Percentiles rank a stretch among this genome's conserved stretches.
Evolutionary conservation across 306 rosid genomes (phyloP).

Genomic region (Lathyrus sativus): DNA sequence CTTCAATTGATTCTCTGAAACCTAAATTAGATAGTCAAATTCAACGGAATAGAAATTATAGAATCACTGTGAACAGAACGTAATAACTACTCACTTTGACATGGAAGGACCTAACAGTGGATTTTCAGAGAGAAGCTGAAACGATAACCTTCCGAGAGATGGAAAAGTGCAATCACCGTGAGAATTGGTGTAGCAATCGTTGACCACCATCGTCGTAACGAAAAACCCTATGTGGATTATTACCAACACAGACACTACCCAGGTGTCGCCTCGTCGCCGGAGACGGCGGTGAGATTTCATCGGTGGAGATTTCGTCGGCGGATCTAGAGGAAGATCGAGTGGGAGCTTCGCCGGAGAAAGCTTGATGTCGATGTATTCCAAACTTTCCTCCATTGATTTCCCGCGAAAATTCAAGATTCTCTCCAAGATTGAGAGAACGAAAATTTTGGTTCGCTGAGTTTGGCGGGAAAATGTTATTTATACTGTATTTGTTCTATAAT

Average conservation of each 20-base stretch:
- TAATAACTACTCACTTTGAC: conserved; percentile 60
- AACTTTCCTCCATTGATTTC: conserved; percentile 45
- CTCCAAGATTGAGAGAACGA: not conserved
- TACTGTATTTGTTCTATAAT: not conserved
- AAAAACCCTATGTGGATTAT: conserved; percentile 71
- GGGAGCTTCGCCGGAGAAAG: conserved; percentile 30
- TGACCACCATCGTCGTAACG: conserved; percentile 72
- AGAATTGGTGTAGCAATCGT: conserved; percentile 81
- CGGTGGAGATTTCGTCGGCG: conserved; percentile 46
- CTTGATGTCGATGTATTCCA: conserved; percentile 55
- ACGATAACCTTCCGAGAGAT: conserved; percentile 72
- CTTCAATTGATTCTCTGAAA: not conserved
- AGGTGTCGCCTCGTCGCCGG: conserved; percentile 66
- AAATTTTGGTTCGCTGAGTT: conserved; percentile 44
- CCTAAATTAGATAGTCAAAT: conserved; percentile 5
- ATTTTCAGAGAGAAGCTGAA: conserved; percentile 83
- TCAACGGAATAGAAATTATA: not conserved
- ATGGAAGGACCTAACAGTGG: conserved; percentile 92
- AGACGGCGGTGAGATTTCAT: conserved; percentile 41
- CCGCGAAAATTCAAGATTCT: conserved; percentile 28
- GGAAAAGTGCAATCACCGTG: conserved; percentile 63
- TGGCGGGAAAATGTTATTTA: conserved; percentile 63
- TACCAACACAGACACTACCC: conserved; percentile 82
- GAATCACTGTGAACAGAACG: not conserved
- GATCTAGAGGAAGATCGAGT: conserved; percentile 41